phyloP scores from a whole-genome alignment of 2,329 filamentous ascomycete species.

The Aspergillus hortae region DNA sequence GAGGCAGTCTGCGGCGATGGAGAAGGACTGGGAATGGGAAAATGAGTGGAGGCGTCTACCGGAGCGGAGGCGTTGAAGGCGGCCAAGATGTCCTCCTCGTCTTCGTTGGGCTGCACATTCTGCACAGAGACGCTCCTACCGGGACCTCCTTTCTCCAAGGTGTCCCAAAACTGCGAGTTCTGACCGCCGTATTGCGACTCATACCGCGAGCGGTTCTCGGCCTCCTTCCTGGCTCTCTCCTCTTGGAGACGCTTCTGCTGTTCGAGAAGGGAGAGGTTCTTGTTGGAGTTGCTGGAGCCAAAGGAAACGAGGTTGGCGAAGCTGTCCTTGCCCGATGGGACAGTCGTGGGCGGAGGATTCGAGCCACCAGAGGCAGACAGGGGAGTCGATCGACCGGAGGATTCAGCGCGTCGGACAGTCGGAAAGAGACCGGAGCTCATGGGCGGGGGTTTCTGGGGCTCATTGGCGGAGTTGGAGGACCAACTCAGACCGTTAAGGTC shows the following conservation, averaged over 20 bases:
- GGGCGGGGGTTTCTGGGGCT: constrained; percentile 34
- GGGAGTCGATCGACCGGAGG: constrained; percentile 44
- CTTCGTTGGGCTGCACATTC: constrained; percentile 46
- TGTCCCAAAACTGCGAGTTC: constrained; percentile 71
- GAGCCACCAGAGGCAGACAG: constrained; percentile 30
- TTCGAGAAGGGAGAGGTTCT: constrained; percentile 66
- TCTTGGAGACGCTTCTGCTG: constrained; percentile 69
- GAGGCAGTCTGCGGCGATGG: constrained; percentile 25
- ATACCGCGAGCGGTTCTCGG: constrained; percentile 66
- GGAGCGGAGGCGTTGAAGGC: constrained; percentile 59
- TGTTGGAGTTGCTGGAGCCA: constrained; percentile 43
- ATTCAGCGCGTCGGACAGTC: constrained; percentile 33
- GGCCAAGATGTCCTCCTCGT: constrained; percentile 58
- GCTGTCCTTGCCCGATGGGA: constrained; percentile 44
- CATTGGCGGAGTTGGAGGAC: constrained; percentile 33
- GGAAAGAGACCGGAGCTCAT: constrained; percentile 36
- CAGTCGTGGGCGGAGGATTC: constrained; percentile 38
- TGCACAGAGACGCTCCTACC: constrained; percentile 38
- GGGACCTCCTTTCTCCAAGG: constrained; percentile 56
- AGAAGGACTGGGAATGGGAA: constrained; percentile 45
- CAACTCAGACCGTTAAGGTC: constrained; percentile 47
- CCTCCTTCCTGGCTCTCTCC: constrained; percentile 70
- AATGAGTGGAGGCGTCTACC: constrained; percentile 58
- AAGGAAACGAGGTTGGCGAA: constrained; percentile 67
- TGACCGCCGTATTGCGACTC: constrained; percentile 71